Conservation (phyloP, 441 rosid species). For the Eutrema salsugineum region DNA sequence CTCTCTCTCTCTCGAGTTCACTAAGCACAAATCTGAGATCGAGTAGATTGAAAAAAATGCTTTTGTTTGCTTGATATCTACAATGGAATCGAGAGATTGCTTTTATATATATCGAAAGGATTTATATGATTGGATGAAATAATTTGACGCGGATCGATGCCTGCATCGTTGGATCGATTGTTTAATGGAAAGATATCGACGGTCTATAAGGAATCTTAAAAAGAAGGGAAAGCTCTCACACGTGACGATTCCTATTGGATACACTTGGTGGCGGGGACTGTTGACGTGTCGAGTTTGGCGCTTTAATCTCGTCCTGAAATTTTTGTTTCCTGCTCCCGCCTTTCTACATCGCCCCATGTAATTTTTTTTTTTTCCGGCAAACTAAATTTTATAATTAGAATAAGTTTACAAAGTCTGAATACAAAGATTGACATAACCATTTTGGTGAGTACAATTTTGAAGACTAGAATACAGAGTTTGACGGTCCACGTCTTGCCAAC, state of each 20-base stretch:
- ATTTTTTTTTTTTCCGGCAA: too few species aligned
- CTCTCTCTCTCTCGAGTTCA: background rate
- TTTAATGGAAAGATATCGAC: constrained; percentile 17
- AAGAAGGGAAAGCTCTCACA: background rate
- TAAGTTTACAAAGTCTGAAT: too few species aligned
- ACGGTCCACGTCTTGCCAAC: too few species aligned
- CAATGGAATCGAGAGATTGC: background rate
- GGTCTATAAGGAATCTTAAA: constrained; percentile 10
- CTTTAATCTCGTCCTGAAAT: background rate
- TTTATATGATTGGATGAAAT: constrained; percentile 26
- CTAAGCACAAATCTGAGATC: constrained; percentile 11
- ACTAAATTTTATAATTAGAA: too few species aligned
- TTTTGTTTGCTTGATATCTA: background rate
- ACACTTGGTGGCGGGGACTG: background rate
- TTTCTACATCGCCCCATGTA: background rate
- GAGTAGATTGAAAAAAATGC: background rate
- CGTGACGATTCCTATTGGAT: constrained; percentile 4
- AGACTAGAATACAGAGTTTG: too few species aligned
- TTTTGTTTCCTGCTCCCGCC: constrained; percentile 10
- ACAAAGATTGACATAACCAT: too few species aligned
- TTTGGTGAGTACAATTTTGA: too few species aligned
- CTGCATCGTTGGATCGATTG: constrained; percentile 3
- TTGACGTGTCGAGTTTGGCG: constrained; percentile 20
- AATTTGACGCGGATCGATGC: constrained; percentile 15
- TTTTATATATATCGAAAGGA: constrained; percentile 14